Evolutionary conservation across 2,329 filamentous ascomycete species (phyloP), one percentile per base, ranked within the genome.

Genomic region (Fusarium mexicanum): DNA sequence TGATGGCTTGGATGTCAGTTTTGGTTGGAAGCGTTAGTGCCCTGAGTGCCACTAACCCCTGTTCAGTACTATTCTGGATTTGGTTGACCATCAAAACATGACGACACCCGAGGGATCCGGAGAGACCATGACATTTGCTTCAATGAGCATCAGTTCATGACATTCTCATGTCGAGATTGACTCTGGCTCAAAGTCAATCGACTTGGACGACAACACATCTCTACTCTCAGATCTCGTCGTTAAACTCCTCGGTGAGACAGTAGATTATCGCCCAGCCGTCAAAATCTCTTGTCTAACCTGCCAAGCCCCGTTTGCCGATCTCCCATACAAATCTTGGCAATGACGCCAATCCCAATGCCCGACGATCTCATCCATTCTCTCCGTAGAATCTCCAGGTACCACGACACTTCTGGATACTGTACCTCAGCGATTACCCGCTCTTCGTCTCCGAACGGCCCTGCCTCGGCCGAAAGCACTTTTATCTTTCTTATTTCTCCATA

Each of bases 41-140:
- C 14, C 33, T 35, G 16, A 35, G 33, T 35, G 33, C 16, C 33
- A 20, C 24, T 43, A 24, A 68, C 40, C 67, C 67, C 37, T 65
- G 66, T 40, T 38, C 35, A 43, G 26, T 48, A 38, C 26, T 31
- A 41, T 55, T 61, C 31, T 48, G 29, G n/a, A 63, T 46, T 20
- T 7, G 18, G 50, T 31, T 38, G 3, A 53, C 22, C 50, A 2
- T 54, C 48, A 35, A 46, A 53, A 37, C 17, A 71, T 70, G 67
- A 66, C 67, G 67, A 71, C 67, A 66, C 67, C 67, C 67, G 67
- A 70, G 60, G n/a, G 67, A 71, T 70, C 67, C 67, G 67, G 67
- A 22, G 16, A 37, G 24, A 33, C 29, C 26, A 43, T 14, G 47
- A 24, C 24, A 16, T 20, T 22, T 18, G 12, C 17, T 38, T 55